Conservation (phyloP, 768 basidiomycete genomes). For the Phaeotremella fagi region DNA sequence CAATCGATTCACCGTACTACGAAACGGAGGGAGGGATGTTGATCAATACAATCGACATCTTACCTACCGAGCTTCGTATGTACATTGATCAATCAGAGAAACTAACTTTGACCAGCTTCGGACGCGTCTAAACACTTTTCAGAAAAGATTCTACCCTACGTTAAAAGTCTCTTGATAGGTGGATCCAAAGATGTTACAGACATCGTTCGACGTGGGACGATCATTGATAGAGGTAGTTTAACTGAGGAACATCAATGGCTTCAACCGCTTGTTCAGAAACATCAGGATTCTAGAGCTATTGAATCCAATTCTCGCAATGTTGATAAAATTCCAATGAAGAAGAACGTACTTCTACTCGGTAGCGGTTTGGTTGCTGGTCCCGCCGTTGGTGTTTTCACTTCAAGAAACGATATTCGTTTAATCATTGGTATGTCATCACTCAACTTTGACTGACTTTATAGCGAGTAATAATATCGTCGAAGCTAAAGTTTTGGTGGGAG, state of each 20-base stretch:
- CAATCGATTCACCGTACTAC: slow-evolving; percentile 68
- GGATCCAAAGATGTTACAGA: slow-evolving; percentile 42
- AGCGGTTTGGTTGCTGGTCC: slow-evolving; percentile 96
- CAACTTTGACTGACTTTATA: slow-evolving; percentile 43
- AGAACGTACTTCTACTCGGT: slow-evolving; percentile 69
- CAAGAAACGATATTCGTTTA: slow-evolving; percentile 61
- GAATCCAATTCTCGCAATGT: no score
- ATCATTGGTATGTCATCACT: slow-evolving; percentile 62
- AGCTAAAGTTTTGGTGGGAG: slow-evolving; percentile 51
- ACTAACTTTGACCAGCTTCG: slow-evolving; percentile 48
- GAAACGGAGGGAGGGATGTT: slow-evolving; percentile 52
- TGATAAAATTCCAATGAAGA: slow-evolving; percentile 49
- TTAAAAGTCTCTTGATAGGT: slow-evolving; percentile 56
- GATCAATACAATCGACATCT: slow-evolving; percentile 86
- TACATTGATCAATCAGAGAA: not conserved
- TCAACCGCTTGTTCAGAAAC: not conserved
- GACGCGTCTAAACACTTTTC: slow-evolving; percentile 80
- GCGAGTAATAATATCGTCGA: slow-evolving; percentile 69
- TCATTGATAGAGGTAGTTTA: slow-evolving; percentile 61
- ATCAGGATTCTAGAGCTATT: no score
- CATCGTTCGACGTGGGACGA: slow-evolving; percentile 66
- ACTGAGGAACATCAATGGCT: slow-evolving; percentile 60
- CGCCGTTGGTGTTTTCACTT: slow-evolving; percentile 68
- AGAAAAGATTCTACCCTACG: slow-evolving; percentile 61
- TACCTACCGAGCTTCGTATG: slow-evolving; percentile 68